Evolutionary conservation across 441 rosid species (phyloP).

Genomic region (Bruguiera hainesii): DNA sequence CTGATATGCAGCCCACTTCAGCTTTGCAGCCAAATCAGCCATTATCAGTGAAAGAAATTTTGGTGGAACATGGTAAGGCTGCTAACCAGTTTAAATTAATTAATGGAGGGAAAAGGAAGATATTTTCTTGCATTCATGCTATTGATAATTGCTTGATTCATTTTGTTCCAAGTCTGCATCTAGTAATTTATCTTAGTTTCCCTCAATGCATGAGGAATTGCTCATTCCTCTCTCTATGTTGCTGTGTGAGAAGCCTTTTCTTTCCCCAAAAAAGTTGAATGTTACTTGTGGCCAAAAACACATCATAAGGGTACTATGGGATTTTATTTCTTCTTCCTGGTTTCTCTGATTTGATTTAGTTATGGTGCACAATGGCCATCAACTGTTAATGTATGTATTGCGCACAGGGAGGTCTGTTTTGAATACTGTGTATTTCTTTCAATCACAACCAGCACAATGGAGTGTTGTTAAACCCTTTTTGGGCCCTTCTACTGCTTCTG

Average conservation of each 20-base stretch:
- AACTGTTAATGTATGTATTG: constrained; percentile 22
- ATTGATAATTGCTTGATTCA: neutral
- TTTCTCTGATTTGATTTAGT: neutral
- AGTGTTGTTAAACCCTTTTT: constrained; percentile 34
- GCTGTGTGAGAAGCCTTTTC: neutral
- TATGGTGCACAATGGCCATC: constrained; percentile 8
- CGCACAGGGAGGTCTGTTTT: constrained; percentile 54
- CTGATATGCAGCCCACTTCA: constrained; percentile 33
- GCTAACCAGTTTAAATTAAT: neutral
- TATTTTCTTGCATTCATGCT: neutral
- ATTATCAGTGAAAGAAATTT: constrained; percentile 27
- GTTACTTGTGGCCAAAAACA: neutral
- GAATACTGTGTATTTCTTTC: constrained; percentile 36
- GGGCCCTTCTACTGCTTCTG: constrained; percentile 39
- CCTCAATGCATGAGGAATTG: neutral
- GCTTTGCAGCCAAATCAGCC: constrained; percentile 29
- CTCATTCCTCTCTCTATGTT: neutral
- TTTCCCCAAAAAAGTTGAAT: neutral
- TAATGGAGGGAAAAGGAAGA: neutral
- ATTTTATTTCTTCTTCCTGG: neutral
- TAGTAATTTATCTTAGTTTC: neutral
- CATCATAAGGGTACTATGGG: neutral
- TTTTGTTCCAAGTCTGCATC: neutral
- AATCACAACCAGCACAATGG: constrained; percentile 27
- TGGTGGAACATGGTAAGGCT: constrained; percentile 37